phyloP scores from a whole-genome alignment of 306 rosid genomes.

The Carpinus viminea region DNA sequence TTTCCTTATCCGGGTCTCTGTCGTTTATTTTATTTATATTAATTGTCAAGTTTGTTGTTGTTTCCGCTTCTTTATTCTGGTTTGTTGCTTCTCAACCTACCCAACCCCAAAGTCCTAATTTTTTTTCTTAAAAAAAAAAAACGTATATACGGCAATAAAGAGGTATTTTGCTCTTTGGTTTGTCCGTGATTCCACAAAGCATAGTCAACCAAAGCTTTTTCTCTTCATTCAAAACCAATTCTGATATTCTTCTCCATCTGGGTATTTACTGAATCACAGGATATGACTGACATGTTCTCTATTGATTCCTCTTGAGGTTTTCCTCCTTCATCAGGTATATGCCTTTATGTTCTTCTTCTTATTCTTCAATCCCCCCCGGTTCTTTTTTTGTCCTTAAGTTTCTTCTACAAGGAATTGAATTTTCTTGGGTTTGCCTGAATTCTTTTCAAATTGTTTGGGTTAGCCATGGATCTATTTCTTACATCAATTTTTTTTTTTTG shows the following conservation, averaged over 20 bases:
- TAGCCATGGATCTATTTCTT: constrained; percentile 6
- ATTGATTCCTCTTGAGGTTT: constrained; percentile 27
- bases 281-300: constrained; percentile 12
- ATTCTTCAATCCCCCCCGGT: neutral
- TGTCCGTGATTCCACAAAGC: constrained; percentile 12
- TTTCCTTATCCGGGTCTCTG: neutral
- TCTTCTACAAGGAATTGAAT: neutral
- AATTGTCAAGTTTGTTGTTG: constrained; percentile 21
- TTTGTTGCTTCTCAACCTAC: constrained; percentile 44
- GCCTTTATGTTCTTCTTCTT: constrained; percentile 14
- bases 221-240: constrained; percentile 23
- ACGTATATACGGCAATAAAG: constrained; percentile 26
- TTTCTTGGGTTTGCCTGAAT: constrained; percentile 4
- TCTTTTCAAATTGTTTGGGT: neutral
- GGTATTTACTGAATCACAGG: constrained; percentile 25
- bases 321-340: constrained; percentile 38
- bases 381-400: neutral
- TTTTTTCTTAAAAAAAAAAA: constrained; percentile 1
- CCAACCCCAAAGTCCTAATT: constrained; percentile 26
- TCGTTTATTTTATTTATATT: neutral
- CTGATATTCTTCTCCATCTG: constrained; percentile 39
- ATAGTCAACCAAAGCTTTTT: constrained; percentile 32
- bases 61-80: constrained; percentile 14
- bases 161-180: constrained; percentile 30
- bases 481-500: neutral